These are phyloP conservation scores for Yamadazyma philogaea DNA, from an alignment of 805 yeast genomes.

Conservation along the genomic window DNA sequence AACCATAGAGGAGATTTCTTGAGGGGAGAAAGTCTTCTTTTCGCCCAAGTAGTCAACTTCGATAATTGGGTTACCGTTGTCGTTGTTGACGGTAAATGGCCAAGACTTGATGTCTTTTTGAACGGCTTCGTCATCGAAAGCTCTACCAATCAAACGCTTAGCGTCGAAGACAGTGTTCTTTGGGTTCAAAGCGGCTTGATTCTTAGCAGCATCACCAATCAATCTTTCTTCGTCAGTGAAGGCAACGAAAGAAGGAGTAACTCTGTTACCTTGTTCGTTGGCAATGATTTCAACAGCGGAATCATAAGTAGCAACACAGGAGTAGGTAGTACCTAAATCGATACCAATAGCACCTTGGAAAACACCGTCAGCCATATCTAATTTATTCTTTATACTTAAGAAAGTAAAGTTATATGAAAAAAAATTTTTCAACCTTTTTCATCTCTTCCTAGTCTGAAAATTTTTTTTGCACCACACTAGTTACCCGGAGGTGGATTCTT, in stretches of 20 bases:
- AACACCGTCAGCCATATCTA: conserved; percentile 91
- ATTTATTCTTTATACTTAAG: conserved; percentile 10
- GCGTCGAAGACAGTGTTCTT: conserved; percentile 49
- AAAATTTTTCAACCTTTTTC: conserved; percentile 13
- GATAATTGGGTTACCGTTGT: conserved; percentile 45
- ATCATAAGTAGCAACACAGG: conserved; percentile 51
- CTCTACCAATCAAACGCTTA: conserved; percentile 59
- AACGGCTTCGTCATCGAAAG: conserved; percentile 56
- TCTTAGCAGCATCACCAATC: conserved; percentile 51
- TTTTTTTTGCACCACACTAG: conserved; percentile 5
- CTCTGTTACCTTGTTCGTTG: conserved; percentile 52
- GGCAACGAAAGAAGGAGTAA: conserved; percentile 50
- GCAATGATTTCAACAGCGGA: conserved; percentile 50
- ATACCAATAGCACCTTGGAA: conserved; percentile 82
- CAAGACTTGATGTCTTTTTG: conserved; percentile 52
- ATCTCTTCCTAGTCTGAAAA: conserved; percentile 7
- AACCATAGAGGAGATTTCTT: conserved; percentile 49
- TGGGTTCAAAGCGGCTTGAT: conserved; percentile 51
- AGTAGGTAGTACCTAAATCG: conserved; percentile 52
- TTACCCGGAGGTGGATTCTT: conserved; percentile 10
- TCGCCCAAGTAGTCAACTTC: conserved; percentile 48
- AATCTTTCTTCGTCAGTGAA: conserved; percentile 48
- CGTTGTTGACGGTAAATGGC: conserved; percentile 46
- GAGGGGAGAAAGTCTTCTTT: conserved; percentile 46
- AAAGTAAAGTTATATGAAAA: conserved; percentile 8